Percentiles rank a stretch among this genome's conserved stretches.
Evolutionary conservation across 73 alveolate genomes (phyloP).

Genomic region (Paramecium tetraurelia): DNA sequence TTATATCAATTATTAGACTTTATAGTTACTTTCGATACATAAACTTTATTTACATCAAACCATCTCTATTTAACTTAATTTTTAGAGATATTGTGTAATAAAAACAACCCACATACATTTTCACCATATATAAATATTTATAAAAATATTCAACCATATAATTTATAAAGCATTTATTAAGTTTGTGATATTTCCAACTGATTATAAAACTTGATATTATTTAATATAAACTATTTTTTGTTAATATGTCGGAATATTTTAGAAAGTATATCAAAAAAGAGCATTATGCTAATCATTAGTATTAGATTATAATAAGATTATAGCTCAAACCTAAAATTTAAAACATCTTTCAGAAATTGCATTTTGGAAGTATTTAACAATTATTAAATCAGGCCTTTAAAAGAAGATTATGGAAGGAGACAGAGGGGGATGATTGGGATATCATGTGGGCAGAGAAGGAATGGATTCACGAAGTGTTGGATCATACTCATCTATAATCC

Average conservation of each 20-base stretch:
- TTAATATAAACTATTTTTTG: background rate
- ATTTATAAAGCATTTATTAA: background rate
- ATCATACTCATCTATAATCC: constrained; percentile 91
- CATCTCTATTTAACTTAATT: background rate
- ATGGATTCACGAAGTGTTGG: constrained; percentile 93
- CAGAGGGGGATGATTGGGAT: constrained; percentile 98
- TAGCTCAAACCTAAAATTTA: constrained; percentile 88
- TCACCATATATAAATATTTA: background rate
- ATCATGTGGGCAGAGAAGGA: constrained; percentile 98
- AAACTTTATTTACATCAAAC: background rate
- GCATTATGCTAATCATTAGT: constrained; percentile 85
- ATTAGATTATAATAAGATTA: background rate
- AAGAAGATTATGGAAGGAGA: constrained; percentile 93
- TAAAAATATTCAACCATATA: background rate
- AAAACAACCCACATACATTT: background rate
- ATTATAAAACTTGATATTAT: background rate
- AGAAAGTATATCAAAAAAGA: constrained; percentile 92
- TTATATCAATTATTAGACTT: background rate
- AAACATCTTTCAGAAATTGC: constrained; percentile 93
- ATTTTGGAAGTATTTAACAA: constrained; percentile 75
- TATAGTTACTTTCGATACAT: constrained; percentile 12
- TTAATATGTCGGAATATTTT: constrained; percentile 86
- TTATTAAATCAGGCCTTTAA: constrained; percentile 69
- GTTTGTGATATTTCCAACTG: background rate
- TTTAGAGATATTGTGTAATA: background rate